phyloP scores from a whole-genome alignment of 192 early-diverging fungal species.

The Backusella westeae region DNA sequence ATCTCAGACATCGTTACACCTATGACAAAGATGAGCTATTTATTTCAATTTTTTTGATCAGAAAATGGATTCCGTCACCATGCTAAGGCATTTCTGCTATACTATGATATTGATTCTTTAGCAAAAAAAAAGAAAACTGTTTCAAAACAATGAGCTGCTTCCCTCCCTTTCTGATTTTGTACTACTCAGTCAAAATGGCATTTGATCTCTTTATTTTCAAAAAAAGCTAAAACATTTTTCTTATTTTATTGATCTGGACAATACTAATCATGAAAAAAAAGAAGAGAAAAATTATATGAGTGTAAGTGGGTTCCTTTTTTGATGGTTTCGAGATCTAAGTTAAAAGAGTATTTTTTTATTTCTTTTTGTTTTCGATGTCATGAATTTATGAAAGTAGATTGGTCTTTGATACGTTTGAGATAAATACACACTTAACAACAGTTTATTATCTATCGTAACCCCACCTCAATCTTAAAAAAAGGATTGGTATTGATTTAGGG shows the following conservation, averaged over 20 bases:
- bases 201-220: neutral
- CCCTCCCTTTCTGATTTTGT: neutral
- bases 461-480: neutral
- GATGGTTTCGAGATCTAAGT: neutral
- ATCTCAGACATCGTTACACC: neutral
- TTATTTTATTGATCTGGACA: neutral
- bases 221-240: neutral
- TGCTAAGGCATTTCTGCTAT: neutral
- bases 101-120: neutral
- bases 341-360: neutral
- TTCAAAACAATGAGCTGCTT: neutral
- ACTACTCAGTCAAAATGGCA: neutral
- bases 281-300: neutral
- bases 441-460: neutral
- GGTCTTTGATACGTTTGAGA: neutral
- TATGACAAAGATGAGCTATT: slow-evolving; percentile 8
- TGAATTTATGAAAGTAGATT: neutral
- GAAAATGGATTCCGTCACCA: neutral
- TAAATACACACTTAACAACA: neutral
- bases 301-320: neutral
- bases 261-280: neutral
- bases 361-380: neutral
- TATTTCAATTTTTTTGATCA: neutral
- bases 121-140: neutral
- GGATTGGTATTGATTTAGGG: neutral